Evolutionary conservation across 352 stramenopile genomes (phyloP), one percentile per base, ranked within the genome.

Genomic region (Pythium guiyangense): DNA sequence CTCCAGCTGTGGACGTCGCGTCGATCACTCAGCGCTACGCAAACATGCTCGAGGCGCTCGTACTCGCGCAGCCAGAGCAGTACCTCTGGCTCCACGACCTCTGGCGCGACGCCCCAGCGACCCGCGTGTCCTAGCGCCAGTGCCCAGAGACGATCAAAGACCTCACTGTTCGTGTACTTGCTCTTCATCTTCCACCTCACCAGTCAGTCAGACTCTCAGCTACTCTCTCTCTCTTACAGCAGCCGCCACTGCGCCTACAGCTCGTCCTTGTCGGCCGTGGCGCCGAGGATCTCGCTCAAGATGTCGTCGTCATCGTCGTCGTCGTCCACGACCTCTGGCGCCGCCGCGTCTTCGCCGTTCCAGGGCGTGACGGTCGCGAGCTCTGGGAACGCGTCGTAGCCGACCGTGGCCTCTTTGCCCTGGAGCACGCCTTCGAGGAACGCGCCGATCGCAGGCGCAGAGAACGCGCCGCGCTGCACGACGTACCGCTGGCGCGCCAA

Each of bases 221-320:
- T 11, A 27, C 18, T 20, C 45, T 35, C 5, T 50, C 20, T 31
- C 22, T 34, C 22, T 31, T 10, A 29, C 6, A 22, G 15, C 44
- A 18, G 14, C 14, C 15, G n/a, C 17, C 37, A 17, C 26, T 17
- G 17, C 39, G 55, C 9, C 25, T 35, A 96, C 58, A 94, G 71
- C 49, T 96, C 87, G 35, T 95, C 85, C 66, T 90, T 95, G 59
- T 76, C 66, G 17, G 57, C 70, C 11, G 61, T 52, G 18, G 55
- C 66, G 31, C 76, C 77, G 10, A 95, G 63, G 22, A 93, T 93
- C 57, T 97, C 88, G 60, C 73, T 89, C 62, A 97, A 64, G 53
- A 97, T 94, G 54, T 93, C 85, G 51, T 91, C 83, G 54, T 91
- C 84, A 52, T 94, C 83, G 31, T 92, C 82, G 3, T 91, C 84